Percentiles rank a stretch among this genome's conserved stretches.
Conservation (phyloP, 768 basidiomycete genomes). For the Xanthoconium purpureum region DNA sequence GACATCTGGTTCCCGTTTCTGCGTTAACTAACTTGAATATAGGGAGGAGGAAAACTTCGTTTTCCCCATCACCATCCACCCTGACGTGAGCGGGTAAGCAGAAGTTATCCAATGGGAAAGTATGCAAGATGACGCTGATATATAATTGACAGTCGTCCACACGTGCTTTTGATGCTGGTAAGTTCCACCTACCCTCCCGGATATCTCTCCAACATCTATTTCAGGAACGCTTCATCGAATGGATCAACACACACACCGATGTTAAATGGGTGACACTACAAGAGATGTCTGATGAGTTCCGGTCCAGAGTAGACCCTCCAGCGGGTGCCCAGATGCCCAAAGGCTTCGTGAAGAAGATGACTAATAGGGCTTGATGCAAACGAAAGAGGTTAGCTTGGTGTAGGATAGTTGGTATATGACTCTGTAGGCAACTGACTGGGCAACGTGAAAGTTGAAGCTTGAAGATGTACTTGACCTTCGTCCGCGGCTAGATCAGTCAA, state of each 20-base stretch:
- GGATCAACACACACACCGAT: constrained; percentile 66
- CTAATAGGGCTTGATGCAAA: background rate
- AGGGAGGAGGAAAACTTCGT: constrained; percentile 64
- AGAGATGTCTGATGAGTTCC: constrained; percentile 63
- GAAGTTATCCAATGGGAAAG: background rate
- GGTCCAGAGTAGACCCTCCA: constrained; percentile 46
- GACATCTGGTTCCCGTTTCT: background rate
- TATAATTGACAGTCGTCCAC: constrained; percentile 46
- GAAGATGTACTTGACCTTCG: no score
- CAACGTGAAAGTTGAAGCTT: background rate
- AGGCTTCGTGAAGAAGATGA: constrained; percentile 28
- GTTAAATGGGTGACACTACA: constrained; percentile 71
- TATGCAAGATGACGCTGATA: background rate
- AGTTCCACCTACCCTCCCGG: constrained; percentile 7
- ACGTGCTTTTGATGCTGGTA: constrained; percentile 73
- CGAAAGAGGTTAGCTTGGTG: background rate
- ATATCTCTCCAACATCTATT: background rate
- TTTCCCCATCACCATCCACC: constrained; percentile 79
- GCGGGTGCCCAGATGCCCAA: constrained; percentile 55
- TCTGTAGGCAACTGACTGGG: background rate
- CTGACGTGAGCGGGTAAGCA: constrained; percentile 66
- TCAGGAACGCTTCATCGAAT: constrained; percentile 71
- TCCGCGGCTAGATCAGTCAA: no score
- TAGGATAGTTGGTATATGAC: constrained; percentile 2
- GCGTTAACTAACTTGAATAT: background rate